Evolutionary conservation across 768 basidiomycete genomes (phyloP), one percentile per base, ranked within the genome.

Genomic region (Boletus sp.): DNA sequence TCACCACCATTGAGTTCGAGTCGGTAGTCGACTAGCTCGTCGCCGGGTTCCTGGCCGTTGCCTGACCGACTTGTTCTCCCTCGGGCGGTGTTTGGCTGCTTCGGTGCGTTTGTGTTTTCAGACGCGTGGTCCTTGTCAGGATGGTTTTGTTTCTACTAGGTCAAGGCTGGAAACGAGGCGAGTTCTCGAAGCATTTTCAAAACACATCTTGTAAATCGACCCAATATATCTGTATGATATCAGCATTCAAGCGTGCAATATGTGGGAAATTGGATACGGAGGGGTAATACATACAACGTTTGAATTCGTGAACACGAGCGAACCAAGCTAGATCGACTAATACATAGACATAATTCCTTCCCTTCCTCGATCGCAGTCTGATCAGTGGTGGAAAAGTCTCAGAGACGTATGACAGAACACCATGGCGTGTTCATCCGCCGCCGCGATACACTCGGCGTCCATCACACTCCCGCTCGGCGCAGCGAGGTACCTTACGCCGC

Each of bases 401-500:
- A 97, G 69, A 43, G 82, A 79, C 5, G 93, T 97, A 70, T 97
- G 94, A 44, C 85, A 87, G 72, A 97, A 98, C 55, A 95, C 89
- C 41, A 98, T 90, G 37, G 76, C 81, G 63, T 90, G 87, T 74
- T 98, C 97, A 72, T 99, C 87, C 11, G 96, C 96, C 3, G 93
- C 92, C 74, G 92, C 93, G 77, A 99, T 87, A 65, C 97, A 96
- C 70, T 95, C 96, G 42, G 72, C 84, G 66, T 99, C 97, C 96
- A 98, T 98, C 56, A 99, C 93, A 62, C 91, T 94, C 45, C 97
- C 97, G 47, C 87, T 83, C 3, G 91, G 88, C 7, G 95, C 93
- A 25, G 93, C 93, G 44, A 99, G 79, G 72, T 97, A 98, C 67
- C 75, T 83, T 46, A 93, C 95, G 0, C 97, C 97, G 57, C 93